Percentiles rank a stretch among this genome's conserved stretches.
These are phyloP conservation scores for Hippophae tibetana DNA, from an alignment of 306 rosid species.

Conservation along the genomic window DNA sequence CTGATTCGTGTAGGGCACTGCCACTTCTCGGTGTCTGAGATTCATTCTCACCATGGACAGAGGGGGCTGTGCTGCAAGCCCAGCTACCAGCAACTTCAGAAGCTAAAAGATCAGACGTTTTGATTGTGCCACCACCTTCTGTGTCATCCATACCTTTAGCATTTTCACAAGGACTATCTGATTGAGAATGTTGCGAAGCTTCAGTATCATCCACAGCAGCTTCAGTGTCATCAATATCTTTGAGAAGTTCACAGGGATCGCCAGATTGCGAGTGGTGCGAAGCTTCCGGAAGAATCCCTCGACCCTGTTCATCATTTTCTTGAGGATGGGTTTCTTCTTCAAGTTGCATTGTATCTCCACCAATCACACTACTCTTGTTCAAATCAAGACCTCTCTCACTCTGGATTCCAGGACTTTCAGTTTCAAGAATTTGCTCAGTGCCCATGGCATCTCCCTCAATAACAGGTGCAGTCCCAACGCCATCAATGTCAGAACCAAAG, in stretches of 20 bases:
- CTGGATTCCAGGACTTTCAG: conserved; percentile 54
- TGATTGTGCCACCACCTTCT: conserved; percentile 45
- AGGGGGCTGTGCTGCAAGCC: conserved; percentile 84
- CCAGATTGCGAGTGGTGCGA: conserved; percentile 17
- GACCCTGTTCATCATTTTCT: conserved; percentile 54
- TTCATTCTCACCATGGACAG: conserved; percentile 57
- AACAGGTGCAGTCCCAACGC: conserved; percentile 37
- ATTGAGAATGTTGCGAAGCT: conserved; percentile 8
- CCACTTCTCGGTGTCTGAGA: conserved; percentile 38
- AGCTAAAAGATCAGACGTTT: conserved; percentile 74
- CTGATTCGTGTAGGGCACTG: conserved; percentile 40
- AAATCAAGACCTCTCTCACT: conserved; percentile 42
- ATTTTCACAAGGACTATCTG: conserved; percentile 36
- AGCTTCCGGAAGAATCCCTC: conserved; percentile 28
- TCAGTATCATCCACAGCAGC: too few species aligned
- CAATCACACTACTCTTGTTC: conserved; percentile 34
- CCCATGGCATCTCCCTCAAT: conserved; percentile 54
- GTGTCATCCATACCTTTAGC: conserved; percentile 49
- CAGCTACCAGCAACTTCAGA: conserved; percentile 93
- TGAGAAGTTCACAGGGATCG: too few species aligned
- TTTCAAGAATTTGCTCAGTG: conserved; percentile 65
- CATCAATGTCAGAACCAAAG: conserved; percentile 75
- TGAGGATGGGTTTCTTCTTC: conserved; percentile 53
- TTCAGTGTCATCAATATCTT: too few species aligned
- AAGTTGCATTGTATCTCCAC: conserved; percentile 66